Base-by-base conservation (phyloP, 768 basidiomycete species). In the Pleurotus pulmonarius region DNA sequence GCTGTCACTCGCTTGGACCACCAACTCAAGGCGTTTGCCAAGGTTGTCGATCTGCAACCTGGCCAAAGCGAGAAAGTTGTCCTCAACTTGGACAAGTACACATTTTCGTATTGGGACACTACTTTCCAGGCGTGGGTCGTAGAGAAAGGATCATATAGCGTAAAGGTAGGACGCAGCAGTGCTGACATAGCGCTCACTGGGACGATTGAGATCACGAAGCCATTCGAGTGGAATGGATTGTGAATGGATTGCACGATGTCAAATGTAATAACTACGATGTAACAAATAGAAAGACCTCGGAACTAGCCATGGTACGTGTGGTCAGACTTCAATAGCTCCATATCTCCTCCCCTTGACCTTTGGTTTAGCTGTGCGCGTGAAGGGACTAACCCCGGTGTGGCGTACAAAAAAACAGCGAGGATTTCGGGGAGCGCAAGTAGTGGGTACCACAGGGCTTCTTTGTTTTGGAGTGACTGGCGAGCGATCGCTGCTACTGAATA, bases 81-180 rank as follows among this genome's bases (percentile, higher is more conserved):
- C 12, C 62, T 92, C 56, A 62, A 57, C 13, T 68, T 92, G 47
- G 83, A 89, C 67, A 86, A 84, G 66, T 83, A 83, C 58, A 85
- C 89, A 3, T 78, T 92, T 54, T 85, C 85, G 0, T 84, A 75
- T 48, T 89, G 85, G 83, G 79, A 86, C 58, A 73, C 75, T 12
- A 58, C 49, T 26, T 67, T 68, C 56, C 61, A 68, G 25, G 61
- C 67, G 13, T 88, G 86, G 86, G 69, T 70, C 47, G 77, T 81
- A 15, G 73, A 74, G 49, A 68, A 64, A 18, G 87, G 86, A 11
- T 68, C 68, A 37, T 87, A 86, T 63, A 64, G 61, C 6, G 62
- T 88, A 7, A 69, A 73, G 53, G 70, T 82, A 24, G 85, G 83
- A 3, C 62, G 75, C 5, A 72, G 64, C 58, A 71, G 69, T 51